phyloP scores from a whole-genome alignment of 768 basidiomycete species.

The Coprinopsis sp. region DNA sequence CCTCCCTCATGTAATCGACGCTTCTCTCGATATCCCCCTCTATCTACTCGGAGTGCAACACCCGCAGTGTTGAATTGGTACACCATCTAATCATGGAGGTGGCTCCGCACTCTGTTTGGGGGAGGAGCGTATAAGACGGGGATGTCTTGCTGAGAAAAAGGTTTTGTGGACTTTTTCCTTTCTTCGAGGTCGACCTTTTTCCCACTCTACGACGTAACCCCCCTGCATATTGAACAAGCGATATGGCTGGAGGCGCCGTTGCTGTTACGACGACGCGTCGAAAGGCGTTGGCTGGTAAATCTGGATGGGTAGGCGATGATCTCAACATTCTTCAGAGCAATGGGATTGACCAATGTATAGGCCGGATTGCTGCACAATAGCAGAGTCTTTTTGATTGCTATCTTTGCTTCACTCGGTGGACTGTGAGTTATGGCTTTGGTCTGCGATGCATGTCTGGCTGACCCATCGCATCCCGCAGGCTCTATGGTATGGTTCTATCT shows the following conservation, averaged over 20 bases:
- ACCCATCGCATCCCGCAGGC: conserved; percentile 30
- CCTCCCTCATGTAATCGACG: too few relatives aligned
- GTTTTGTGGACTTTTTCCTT: too few relatives aligned
- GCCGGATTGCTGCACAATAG: conserved; percentile 64
- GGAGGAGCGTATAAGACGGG: too few relatives aligned
- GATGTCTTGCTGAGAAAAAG: too few relatives aligned
- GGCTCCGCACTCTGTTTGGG: too few relatives aligned
- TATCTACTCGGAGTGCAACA: too few relatives aligned
- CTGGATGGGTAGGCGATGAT: conserved; percentile 66
- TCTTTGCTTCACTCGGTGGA: conserved; percentile 78
- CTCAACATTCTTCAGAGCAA: background rate
- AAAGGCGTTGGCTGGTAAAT: conserved; percentile 53
- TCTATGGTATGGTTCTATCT: conserved; percentile 45
- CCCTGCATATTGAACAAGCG: too few relatives aligned
- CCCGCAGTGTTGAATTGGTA: too few relatives aligned
- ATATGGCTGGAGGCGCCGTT: conserved; percentile 44
- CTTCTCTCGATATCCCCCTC: too few relatives aligned
- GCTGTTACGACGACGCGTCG: conserved; percentile 42
- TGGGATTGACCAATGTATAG: conserved; percentile 26
- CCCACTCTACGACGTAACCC: background rate
- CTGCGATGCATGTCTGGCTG: background rate
- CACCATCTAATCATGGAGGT: too few relatives aligned
- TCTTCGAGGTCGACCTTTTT: background rate
- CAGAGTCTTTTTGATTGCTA: conserved; percentile 59
- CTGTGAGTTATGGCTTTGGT: conserved; percentile 40